A percentile compares a stretch with the other conserved stretches of the same genome.
phyloP scores from a whole-genome alignment of 225 moss, liverwort and hornwort genomes.

The Physcomitrium patens region DNA sequence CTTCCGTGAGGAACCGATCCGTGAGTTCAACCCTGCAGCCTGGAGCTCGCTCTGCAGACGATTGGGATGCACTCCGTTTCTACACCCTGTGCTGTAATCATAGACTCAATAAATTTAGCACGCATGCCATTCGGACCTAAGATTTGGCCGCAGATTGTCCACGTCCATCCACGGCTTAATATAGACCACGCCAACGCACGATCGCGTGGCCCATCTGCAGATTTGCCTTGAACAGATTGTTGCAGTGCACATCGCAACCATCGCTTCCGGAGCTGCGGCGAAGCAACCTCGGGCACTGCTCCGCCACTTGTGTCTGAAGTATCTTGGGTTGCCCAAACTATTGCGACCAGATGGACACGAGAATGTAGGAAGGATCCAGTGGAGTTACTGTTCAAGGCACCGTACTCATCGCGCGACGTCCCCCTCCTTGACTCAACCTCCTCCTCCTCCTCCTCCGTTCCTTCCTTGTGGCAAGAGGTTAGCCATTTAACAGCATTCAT shows the following conservation, averaged over 20 bases:
- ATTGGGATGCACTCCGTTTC: neutral
- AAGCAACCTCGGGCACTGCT: conserved; percentile 42
- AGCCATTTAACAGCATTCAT: conserved; percentile 5
- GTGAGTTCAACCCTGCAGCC: neutral
- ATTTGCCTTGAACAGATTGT: conserved; percentile 18
- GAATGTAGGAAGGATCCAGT: conserved; percentile 5
- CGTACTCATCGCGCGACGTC: neutral
- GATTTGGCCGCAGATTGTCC: conserved; percentile 27
- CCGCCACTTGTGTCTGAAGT: conserved; percentile 32
- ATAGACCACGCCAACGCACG: conserved; percentile 30
- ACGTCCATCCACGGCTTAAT: conserved; percentile 15
- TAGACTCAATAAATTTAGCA: conserved; percentile 19
- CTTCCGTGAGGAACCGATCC: neutral
- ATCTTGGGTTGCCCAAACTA: conserved; percentile 28
- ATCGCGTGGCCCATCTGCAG: conserved; percentile 25
- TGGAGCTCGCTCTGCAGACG: conserved; percentile 1
- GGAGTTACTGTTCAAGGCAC: neutral
- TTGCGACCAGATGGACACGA: conserved; percentile 29
- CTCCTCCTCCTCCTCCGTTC: neutral
- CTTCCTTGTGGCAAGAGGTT: conserved; percentile 10
- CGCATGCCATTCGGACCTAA: neutral
- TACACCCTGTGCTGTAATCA: conserved; percentile 13
- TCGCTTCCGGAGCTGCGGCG: conserved; percentile 1
- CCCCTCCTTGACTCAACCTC: neutral
- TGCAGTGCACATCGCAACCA: conserved; percentile 11